These are phyloP conservation scores for Quercus lobata DNA, from an alignment of 331 rosid species.

Conservation along the genomic window DNA sequence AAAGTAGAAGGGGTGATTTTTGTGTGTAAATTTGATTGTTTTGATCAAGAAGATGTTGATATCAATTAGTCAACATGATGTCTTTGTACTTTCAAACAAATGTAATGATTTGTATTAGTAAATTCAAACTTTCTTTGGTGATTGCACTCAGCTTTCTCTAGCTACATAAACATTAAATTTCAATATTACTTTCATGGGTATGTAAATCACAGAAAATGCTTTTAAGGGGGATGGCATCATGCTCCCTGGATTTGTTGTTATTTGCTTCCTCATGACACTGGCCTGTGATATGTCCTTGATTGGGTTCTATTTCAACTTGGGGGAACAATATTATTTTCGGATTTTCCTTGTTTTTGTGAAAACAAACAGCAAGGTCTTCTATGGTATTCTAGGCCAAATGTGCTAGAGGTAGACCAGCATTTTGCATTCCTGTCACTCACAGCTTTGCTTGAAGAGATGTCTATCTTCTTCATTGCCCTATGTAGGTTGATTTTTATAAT, in stretches of 20 bases:
- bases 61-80: not conserved
- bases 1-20: slow-evolving; percentile 21
- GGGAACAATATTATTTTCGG: no score
- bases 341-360: no score
- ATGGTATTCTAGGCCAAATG: no score
- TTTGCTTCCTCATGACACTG: not conserved
- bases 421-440: no score
- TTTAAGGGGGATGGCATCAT: not conserved
- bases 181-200: not conserved
- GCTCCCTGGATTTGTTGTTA: not conserved
- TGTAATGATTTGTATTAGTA: not conserved
- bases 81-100: not conserved
- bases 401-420: no score
- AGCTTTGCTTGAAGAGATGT: no score
- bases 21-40: slow-evolving; percentile 19
- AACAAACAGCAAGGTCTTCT: no score
- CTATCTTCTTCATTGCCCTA: no score
- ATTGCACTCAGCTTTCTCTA: not conserved
- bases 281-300: not conserved
- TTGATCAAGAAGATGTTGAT: slow-evolving; percentile 1
- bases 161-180: not conserved
- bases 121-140: not conserved
- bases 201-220: not conserved
- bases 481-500: no score
- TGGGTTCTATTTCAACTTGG: no score